A percentile compares a stretch with the other conserved stretches of the same genome.
phyloP scores from a whole-genome alignment of 75 land plant species.

The Picea sitchensis region DNA sequence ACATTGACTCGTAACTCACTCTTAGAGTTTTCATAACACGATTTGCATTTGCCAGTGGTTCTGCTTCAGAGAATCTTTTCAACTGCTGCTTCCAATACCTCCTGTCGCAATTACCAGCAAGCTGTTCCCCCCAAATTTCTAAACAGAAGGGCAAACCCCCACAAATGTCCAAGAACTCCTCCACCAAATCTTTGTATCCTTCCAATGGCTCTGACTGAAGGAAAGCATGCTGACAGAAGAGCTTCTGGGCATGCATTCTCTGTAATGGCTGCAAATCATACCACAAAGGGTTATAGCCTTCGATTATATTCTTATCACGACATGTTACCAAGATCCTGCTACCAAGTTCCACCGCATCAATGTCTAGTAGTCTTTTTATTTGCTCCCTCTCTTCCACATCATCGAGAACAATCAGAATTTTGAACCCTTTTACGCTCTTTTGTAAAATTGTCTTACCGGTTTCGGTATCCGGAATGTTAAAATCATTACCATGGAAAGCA shows the following conservation, averaged over 20 bases:
- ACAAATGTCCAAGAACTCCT: neutral
- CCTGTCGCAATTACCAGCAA: neutral
- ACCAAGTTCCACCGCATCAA: neutral
- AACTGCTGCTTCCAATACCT: neutral
- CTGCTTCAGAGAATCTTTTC: neutral
- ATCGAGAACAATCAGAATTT: neutral
- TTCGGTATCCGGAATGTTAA: neutral
- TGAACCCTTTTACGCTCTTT: neutral
- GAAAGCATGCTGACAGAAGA: neutral
- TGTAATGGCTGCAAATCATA: neutral
- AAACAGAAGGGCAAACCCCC: neutral
- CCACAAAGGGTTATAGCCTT: neutral
- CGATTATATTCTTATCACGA: neutral
- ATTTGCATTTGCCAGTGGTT: too few species aligned
- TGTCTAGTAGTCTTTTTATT: neutral
- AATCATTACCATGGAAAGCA: neutral
- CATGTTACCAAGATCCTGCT: neutral
- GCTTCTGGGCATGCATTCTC: neutral
- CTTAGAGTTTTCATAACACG: neutral
- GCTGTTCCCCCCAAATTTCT: neutral
- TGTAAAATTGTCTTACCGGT: neutral
- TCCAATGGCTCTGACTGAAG: neutral
- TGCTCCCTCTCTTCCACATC: neutral
- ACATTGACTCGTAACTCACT: neutral
- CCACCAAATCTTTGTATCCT: neutral